Evolutionary conservation across 148 eudicot genomes (phyloP).

Genomic region (Camellia granthamiana): DNA sequence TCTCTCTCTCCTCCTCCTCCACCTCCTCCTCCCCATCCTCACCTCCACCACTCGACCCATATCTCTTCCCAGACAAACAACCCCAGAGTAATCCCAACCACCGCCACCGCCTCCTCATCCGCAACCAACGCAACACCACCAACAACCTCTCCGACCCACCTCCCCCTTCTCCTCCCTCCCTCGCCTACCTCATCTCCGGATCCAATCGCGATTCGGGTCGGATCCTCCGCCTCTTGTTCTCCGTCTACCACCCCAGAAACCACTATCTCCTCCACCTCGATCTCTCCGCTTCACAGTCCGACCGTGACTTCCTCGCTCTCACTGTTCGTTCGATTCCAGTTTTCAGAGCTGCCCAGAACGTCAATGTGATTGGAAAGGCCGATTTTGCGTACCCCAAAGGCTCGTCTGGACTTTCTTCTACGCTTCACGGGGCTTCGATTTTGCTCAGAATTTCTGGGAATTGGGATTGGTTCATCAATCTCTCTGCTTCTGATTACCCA

Average conservation of each 20-base stretch:
- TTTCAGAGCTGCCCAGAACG: slow-evolving; percentile 69
- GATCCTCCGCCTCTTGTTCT: slow-evolving; percentile 53
- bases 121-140: slow-evolving; percentile 17
- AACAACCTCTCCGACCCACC: slow-evolving; percentile 9
- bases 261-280: slow-evolving; percentile 70
- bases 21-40: slow-evolving; percentile 34
- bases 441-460: slow-evolving; percentile 39
- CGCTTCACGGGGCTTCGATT: slow-evolving; percentile 68
- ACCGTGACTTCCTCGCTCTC: slow-evolving; percentile 47
- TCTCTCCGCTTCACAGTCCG: slow-evolving; percentile 48
- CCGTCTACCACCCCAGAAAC: slow-evolving; percentile 76
- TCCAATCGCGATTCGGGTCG: slow-evolving; percentile 44
- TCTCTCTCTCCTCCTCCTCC: slow-evolving; percentile 32
- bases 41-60: slow-evolving; percentile 22
- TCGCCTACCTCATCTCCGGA: slow-evolving; percentile 77
- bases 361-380: slow-evolving; percentile 64
- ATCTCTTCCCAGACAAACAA: slow-evolving; percentile 20
- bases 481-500: slow-evolving; percentile 72
- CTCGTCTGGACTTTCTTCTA: slow-evolving; percentile 48
- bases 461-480: slow-evolving; percentile 91
- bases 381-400: slow-evolving; percentile 55
- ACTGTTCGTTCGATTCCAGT: slow-evolving; percentile 40
- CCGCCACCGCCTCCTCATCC: slow-evolving; percentile 21
- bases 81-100: slow-evolving; percentile 17
- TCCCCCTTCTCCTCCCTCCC: slow-evolving; percentile 46